Conservation (phyloP, 768 basidiomycete genomes). For the Lepiota subincarnata region DNA sequence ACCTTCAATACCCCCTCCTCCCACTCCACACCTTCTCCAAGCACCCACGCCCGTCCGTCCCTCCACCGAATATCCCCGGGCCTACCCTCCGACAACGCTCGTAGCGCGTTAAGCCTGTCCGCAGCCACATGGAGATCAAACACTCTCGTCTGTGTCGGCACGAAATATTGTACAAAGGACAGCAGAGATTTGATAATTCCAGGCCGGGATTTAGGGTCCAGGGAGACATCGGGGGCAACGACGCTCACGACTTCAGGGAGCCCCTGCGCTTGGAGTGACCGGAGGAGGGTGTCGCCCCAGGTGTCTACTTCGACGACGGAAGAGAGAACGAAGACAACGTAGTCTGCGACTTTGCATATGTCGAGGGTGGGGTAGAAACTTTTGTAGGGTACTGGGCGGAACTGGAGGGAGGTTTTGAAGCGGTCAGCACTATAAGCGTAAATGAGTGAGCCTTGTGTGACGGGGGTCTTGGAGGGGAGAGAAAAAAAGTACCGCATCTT, state of each 20-base stretch:
- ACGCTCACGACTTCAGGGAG: conserved; percentile 80
- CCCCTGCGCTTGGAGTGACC: conserved; percentile 87
- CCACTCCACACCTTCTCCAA: conserved; percentile 62
- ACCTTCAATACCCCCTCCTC: conserved; percentile 63
- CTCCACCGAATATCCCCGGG: conserved; percentile 81
- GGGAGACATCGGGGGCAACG: conserved; percentile 48
- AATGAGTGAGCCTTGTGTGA: conserved; percentile 4
- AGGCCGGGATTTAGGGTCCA: conserved; percentile 60
- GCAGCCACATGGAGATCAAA: conserved; percentile 64
- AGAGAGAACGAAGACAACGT: conserved; percentile 82
- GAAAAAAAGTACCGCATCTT: conserved; percentile 55
- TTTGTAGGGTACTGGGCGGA: conserved; percentile 71
- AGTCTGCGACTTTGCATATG: conserved; percentile 85
- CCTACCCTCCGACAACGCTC: conserved; percentile 80
- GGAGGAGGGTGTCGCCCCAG: conserved; percentile 85
- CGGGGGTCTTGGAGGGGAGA: not conserved
- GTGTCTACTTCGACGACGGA: conserved; percentile 74
- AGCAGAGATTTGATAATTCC: conserved; percentile 82
- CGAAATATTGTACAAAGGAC: conserved; percentile 94
- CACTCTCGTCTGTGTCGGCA: conserved; percentile 73
- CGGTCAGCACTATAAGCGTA: conserved; percentile 61
- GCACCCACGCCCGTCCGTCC: conserved; percentile 71
- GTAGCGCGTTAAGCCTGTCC: conserved; percentile 68
- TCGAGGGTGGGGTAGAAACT: conserved; percentile 77
- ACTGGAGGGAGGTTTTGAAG: conserved; percentile 89